These are phyloP conservation scores for Cryptomeria japonica DNA, from an alignment of 75 land plant genomes.

Conservation along the genomic window DNA sequence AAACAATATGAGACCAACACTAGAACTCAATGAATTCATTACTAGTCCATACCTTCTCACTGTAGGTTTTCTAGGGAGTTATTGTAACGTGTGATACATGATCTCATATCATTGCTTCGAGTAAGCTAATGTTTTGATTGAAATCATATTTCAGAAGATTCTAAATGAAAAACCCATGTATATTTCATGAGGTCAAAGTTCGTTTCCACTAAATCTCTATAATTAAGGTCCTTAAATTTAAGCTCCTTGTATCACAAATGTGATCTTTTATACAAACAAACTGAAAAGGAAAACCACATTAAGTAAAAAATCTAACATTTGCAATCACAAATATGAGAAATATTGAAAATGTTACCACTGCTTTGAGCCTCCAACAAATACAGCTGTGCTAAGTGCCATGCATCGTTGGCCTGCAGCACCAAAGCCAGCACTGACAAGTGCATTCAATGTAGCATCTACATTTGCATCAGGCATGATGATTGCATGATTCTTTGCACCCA, in stretches of 20 bases:
- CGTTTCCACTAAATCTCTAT: background rate
- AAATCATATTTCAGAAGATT: background rate
- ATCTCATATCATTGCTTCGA: background rate
- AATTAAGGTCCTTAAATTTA: background rate
- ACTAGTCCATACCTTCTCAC: no score
- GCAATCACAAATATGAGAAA: background rate
- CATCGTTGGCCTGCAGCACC: conserved; percentile 93
- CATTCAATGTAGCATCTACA: conserved; percentile 74
- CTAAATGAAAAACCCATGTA: background rate
- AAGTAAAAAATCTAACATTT: background rate
- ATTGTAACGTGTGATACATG: background rate
- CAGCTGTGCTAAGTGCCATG: conserved; percentile 80
- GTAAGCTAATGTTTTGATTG: background rate
- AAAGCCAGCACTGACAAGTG: conserved; percentile 86
- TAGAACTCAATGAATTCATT: no score
- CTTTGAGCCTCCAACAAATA: conserved; percentile 88
- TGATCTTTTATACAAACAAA: background rate
- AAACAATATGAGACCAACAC: no score
- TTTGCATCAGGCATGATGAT: conserved; percentile 94
- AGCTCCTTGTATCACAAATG: background rate
- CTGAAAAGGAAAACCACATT: background rate
- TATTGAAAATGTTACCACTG: conserved; percentile 48
- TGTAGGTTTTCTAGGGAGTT: no score
- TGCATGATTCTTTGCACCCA: conserved; percentile 95
- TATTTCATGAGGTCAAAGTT: background rate